Evolutionary conservation across 306 rosid genomes (phyloP).

Genomic region (Cucumis hystrix): DNA sequence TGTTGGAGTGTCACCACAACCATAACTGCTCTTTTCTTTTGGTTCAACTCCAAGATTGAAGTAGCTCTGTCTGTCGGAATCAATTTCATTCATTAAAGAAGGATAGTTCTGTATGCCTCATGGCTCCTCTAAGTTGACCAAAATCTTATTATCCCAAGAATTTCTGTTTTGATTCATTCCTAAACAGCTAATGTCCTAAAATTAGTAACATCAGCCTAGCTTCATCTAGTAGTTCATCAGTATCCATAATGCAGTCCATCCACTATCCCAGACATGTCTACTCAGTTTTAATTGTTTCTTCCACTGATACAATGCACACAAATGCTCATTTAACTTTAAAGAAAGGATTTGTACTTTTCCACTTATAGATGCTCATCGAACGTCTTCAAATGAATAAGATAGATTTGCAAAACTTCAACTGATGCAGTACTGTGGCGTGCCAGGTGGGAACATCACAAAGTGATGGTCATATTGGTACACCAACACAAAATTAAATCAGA

Average conservation of each 20-base stretch:
- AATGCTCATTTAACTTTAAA: neutral
- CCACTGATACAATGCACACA: neutral
- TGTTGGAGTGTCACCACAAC: neutral
- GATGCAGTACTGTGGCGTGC: neutral
- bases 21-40: neutral
- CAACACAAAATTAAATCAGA: neutral
- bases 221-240: conserved; percentile 1
- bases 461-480: neutral
- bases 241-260: neutral
- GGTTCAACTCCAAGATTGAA: neutral
- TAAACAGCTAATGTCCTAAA: neutral
- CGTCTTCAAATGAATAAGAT: neutral
- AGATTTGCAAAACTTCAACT: neutral
- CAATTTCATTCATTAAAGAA: neutral
- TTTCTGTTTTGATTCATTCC: neutral
- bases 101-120: neutral
- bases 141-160: neutral
- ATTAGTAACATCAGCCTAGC: neutral
- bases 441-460: neutral
- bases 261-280: neutral
- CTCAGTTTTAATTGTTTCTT: neutral
- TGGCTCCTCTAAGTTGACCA: neutral
- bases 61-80: too few relatives aligned
- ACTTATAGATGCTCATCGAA: neutral
- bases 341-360: neutral